phyloP scores from a whole-genome alignment of 495 filamentous ascomycete species.

The Penicillium bialowiezense region DNA sequence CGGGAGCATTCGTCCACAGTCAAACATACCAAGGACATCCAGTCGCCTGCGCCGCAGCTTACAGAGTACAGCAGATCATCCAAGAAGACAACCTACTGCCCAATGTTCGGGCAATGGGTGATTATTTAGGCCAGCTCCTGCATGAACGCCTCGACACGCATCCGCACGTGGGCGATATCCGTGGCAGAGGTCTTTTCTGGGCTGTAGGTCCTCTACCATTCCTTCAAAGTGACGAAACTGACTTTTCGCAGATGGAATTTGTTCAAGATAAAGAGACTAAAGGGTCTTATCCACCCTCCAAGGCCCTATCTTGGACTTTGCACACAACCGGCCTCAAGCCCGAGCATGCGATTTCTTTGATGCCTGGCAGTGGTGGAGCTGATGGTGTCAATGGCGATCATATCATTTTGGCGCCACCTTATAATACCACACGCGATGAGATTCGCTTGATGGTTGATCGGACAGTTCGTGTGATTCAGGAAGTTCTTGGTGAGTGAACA shows the following conservation, averaged over 20 bases:
- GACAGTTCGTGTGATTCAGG: conserved; percentile 27
- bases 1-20: conserved; percentile 46
- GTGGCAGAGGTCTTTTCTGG: conserved; percentile 52
- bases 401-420: conserved; percentile 69
- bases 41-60: conserved; percentile 46
- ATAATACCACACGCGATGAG: conserved; percentile 59
- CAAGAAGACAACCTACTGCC: conserved; percentile 39
- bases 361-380: conserved; percentile 64
- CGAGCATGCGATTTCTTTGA: conserved; percentile 60
- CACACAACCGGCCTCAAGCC: conserved; percentile 46
- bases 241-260: conserved; percentile 47
- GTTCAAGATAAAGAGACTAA: conserved; percentile 53
- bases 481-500: conserved; percentile 22
- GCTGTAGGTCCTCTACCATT: conserved; percentile 32
- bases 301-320: conserved; percentile 43
- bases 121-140: conserved; percentile 36
- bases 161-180: conserved; percentile 50
- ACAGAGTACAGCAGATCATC: conserved; percentile 47
- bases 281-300: conserved; percentile 40
- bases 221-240: neutral
- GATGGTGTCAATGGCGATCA: conserved; percentile 70
- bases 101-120: conserved; percentile 46
- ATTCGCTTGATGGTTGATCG: conserved; percentile 54
- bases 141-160: conserved; percentile 34
- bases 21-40: conserved; percentile 56